Evolutionary conservation across 495 filamentous ascomycete species (phyloP), one percentile per base, ranked within the genome.

Genomic region (Pyronema domesticum): DNA sequence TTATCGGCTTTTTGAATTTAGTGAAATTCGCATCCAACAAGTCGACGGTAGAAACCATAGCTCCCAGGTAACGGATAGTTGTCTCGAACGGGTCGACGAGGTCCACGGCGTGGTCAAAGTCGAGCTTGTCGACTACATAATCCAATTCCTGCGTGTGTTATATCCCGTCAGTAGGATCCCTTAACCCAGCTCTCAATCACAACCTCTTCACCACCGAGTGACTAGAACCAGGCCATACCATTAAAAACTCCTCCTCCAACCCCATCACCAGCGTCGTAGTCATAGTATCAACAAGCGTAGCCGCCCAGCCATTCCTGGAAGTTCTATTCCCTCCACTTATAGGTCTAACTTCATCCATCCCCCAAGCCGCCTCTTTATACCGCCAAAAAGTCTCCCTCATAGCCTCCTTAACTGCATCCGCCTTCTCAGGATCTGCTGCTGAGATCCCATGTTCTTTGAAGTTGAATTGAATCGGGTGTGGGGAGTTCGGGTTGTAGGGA

Each of bases 381-480:
- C 60, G 62, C 63, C 63, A 65, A 53, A 66, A 66, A 8, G 59
- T 62, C 43, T 51, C 50, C 15, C 58, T 59, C 63, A 66, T 66
- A 3, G 43, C 51, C 42, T 50, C 47, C 37, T 52, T 61, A 15
- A 76, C 71, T 2, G 73, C 72, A 15, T 66, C 67, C 30, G 76
- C 73, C 54, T 72, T 75, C 37, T 71, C 73, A 0, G 69, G 70
- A 60, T 80, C 74, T 57, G 76, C 77, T 0, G 74, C 74, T 3
- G 72, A 71, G 5, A 71, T 40, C 19, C 60, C 57, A 40, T 58
- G 53, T 18, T 35, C 45, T 33, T 56, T 55, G 51, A 66, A 66
- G 35, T 46, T 42, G 35, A 60, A 66, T 40, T 66, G 63, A 2
- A 66, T 33, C 3, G 36, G 36, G 35, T 8, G 50, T 13, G 50